These are phyloP conservation scores for Liquidambar formosana DNA, from an alignment of 164 flowering plant genomes.

Conservation along the genomic window DNA sequence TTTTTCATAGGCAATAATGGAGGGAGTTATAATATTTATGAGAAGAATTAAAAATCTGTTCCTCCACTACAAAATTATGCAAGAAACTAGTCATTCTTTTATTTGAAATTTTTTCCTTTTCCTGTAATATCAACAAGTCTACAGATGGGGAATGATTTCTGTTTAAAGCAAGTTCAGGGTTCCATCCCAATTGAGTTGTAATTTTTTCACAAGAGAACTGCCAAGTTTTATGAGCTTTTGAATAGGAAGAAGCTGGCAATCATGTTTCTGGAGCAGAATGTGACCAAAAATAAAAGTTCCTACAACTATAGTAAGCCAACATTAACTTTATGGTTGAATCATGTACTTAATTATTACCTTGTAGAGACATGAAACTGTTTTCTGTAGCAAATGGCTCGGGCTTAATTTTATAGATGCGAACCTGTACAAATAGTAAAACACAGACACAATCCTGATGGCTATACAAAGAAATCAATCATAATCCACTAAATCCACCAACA, in stretches of 20 bases:
- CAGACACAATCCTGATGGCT: background rate
- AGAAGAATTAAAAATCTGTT: too few relatives aligned
- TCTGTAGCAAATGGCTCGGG: conserved; percentile 57
- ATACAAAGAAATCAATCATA: background rate
- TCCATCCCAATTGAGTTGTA: background rate
- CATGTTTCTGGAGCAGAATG: background rate
- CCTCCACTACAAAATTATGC: too few relatives aligned
- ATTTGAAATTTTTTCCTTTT: too few relatives aligned
- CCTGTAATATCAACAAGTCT: too few relatives aligned
- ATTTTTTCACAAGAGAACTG: background rate
- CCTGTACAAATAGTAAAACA: conserved; percentile 38
- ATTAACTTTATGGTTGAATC: background rate
- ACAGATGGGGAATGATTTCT: too few relatives aligned
- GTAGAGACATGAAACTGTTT: conserved; percentile 50
- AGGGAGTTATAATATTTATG: too few relatives aligned
- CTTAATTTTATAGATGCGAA: conserved; percentile 67
- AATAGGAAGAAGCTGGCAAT: background rate
- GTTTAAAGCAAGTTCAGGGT: background rate
- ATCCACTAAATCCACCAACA: conserved; percentile 13
- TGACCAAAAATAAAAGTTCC: background rate
- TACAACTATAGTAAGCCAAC: background rate
- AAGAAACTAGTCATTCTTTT: too few relatives aligned
- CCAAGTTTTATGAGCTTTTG: background rate
- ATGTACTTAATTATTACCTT: conserved; percentile 41
- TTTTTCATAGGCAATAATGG: too few relatives aligned